Conservation (phyloP, 129 eudicot genomes). For the Silybum marianum region DNA sequence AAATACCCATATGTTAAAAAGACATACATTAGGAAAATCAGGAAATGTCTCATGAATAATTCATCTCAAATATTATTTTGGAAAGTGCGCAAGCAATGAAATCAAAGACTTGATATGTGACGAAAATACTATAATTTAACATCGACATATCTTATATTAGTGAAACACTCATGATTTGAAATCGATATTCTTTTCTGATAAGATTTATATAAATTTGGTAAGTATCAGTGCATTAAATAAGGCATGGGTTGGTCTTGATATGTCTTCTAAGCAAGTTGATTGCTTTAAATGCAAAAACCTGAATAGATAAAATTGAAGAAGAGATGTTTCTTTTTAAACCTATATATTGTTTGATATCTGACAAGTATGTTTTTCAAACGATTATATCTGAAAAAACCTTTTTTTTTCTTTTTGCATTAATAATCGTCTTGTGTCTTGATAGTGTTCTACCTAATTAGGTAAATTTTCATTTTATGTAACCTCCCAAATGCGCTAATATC, state of each 20-base stretch:
- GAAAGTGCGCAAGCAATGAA: background rate
- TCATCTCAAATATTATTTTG: background rate
- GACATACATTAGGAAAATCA: background rate
- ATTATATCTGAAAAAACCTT: too few species aligned
- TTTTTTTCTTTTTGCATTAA: background rate
- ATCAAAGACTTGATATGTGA: background rate
- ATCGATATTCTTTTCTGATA: background rate
- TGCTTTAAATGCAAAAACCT: background rate
- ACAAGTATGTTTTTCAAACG: too few species aligned
- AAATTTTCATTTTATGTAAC: too few species aligned
- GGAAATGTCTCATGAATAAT: background rate
- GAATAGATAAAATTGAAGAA: background rate
- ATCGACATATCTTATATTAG: background rate
- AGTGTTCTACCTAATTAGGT: background rate
- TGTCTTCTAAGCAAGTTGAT: background rate
- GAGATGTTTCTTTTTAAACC: background rate
- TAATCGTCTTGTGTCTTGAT: background rate
- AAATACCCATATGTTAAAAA: background rate
- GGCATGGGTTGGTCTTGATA: background rate
- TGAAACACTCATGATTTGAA: background rate
- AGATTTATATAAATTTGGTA: background rate
- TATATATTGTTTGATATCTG: too few species aligned
- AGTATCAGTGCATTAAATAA: background rate
- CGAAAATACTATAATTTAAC: background rate
- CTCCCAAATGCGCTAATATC: background rate